Conservation (phyloP, 2,329 filamentous ascomycete genomes). For the Boeremia lycopersici region DNA sequence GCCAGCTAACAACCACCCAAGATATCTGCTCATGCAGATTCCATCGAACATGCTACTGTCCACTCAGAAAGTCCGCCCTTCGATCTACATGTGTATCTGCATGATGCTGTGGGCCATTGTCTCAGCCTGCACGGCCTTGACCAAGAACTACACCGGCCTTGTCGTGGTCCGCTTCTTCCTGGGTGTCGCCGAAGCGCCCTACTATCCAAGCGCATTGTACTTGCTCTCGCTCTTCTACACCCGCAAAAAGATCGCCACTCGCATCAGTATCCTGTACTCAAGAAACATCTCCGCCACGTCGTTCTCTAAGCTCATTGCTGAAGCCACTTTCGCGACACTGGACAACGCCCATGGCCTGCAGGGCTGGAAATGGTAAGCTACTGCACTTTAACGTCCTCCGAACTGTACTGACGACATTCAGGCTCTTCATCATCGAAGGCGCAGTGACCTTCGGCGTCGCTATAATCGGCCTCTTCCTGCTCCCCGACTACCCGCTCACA, state of each 20-base stretch:
- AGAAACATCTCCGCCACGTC: constrained; percentile 21
- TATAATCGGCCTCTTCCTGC: constrained; percentile 44
- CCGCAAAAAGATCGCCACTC: constrained; percentile 51
- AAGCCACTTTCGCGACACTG: constrained; percentile 21
- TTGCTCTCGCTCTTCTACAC: constrained; percentile 70
- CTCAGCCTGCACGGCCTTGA: constrained; percentile 31
- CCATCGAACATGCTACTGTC: constrained; percentile 54
- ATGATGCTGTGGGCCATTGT: constrained; percentile 42
- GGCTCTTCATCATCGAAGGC: constrained; percentile 35
- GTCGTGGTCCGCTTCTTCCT: constrained; percentile 38
- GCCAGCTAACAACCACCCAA: neutral
- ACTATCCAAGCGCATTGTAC: constrained; percentile 65
- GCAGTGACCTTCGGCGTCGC: constrained; percentile 37
- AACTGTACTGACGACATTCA: neutral
- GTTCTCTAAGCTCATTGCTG: constrained; percentile 24
- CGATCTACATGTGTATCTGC: constrained; percentile 42
- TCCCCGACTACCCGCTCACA: constrained; percentile 46
- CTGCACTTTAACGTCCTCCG: too few species aligned
- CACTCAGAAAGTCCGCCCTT: constrained; percentile 36
- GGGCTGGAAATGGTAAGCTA: constrained; percentile 20
- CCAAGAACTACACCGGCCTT: constrained; percentile 38
- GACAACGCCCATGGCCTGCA: constrained; percentile 22
- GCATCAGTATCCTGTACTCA: constrained; percentile 14
- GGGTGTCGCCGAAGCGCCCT: constrained; percentile 47
- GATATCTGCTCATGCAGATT: constrained; percentile 39